Base-by-base conservation (phyloP, 2,329 filamentous ascomycete genomes). In the Diplodia corticola region DNA sequence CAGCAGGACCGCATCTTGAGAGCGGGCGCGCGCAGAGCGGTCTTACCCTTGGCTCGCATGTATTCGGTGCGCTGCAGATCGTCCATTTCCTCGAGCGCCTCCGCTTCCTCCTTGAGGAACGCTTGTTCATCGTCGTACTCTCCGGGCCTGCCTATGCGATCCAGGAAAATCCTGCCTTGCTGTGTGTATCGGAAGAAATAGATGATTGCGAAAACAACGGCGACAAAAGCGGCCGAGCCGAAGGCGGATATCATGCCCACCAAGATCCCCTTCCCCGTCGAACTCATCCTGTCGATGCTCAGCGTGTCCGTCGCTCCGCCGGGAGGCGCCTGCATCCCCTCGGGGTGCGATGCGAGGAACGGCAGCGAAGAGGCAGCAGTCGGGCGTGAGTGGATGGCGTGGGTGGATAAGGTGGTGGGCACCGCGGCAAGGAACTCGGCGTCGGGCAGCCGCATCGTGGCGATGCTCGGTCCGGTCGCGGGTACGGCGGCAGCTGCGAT, bases 81-180 rank as follows among this genome's bases (percentile, higher is more conserved):
- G 76, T 97, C 93, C 95, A 99, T 99, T 67, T 87, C 86, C 82
- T 96, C 94, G 77, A 99, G 81, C 67, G 95, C 95, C 79, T 97
- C 93, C 40, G 92, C 93, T 86, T 99, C 95, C 78, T 98, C 95
- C 75, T 91, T 89, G 70, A 89, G 85, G 81, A 97, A 97, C 12
- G 92, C 91, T 80, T 98, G 94, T 78, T 98, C 95, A 80, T 99
- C 95, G 77, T 99, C 95, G 78, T 93, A 99, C 80, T 98, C 95
- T 73, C 95, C 95, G 0, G 95, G 95, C 68, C 94, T 86, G 53
- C 93, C 93, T 77, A 99, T 90, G 70, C 94, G 89, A 81, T 99
- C 95, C 71, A 99, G 86, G 69, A 98, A 87, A 75, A 99, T 97
- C 71, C 94, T 88, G 50, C 94, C 94, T 60, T 90, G 90, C 64